Evolutionary conservation across 176 grass and related monocot species (phyloP), one percentile per base, ranked within the genome.

Genomic region (Thinopyrum elongatum): DNA sequence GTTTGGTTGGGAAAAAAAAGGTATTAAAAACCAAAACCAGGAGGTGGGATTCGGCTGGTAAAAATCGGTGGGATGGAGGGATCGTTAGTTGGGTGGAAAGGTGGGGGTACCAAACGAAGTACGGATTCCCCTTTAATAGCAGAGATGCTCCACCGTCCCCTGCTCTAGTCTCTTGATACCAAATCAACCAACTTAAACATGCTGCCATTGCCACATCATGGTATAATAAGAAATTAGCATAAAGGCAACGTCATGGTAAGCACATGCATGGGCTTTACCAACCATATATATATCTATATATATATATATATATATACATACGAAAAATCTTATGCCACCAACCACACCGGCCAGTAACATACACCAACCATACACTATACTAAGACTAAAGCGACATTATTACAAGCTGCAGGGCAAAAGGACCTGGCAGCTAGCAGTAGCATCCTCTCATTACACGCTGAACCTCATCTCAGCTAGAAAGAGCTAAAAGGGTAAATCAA

Each of bases 221-320:
- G 65, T 16, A 17, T 35, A 14, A 34, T 60, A 61, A 81, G 60
- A 39, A 77, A 35, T 42, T 6, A 38, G 34, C 28, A 10, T 27
- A 53, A 51, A 29, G 39, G 74, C 39, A 21, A 64, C 25, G 23
- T 11, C 33, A 38, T 17, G 35, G 39, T 22, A 72, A 39, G 7
- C 84, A 83, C 66, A 80, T 90, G 89, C 80, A 67, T 59, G 67
- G 58, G 35, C 80, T 21, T 41, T 35, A 89, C 84, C 80, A 74
- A 84, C 84, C 80, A n/a, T n/a, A n/a, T n/a, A n/a, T n/a, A n/a
- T n/a, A n/a, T n/a, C n/a, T n/a, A n/a, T n/a, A n/a, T n/a, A n/a
- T n/a, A n/a, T n/a, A 81, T 49, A 35, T 22, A 67, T 66, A 53
- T 31, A 31, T 31, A 31, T 34, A 34, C 33, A 34, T 34, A 34